Evolutionary conservation across 2,329 filamentous ascomycete species (phyloP).

Genomic region (Pyrenophora seminiperda): DNA sequence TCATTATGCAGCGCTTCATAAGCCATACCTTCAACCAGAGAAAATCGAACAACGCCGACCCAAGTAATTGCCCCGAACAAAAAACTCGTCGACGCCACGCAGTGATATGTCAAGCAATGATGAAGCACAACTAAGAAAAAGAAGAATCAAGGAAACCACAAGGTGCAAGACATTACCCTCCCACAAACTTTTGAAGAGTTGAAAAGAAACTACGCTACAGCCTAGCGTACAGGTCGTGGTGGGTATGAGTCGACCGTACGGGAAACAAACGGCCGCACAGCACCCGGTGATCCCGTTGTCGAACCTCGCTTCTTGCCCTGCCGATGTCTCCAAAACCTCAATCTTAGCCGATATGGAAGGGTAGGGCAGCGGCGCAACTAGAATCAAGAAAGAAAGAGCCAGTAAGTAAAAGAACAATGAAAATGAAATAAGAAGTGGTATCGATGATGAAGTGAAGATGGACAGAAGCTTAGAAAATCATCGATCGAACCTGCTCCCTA

Average conservation of each 20-base stretch:
- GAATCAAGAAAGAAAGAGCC: conserved; percentile 23
- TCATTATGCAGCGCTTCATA: conserved; percentile 37
- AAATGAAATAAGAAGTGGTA: conserved; percentile 18
- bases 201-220: not conserved
- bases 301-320: conserved; percentile 11
- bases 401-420: not conserved
- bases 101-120: conserved; percentile 14
- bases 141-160: too few species aligned
- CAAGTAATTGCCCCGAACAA: not conserved
- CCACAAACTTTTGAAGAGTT: not conserved
- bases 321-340: conserved; percentile 25
- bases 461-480: conserved; percentile 45
- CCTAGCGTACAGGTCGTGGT: conserved; percentile 3
- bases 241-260: not conserved
- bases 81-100: conserved; percentile 4
- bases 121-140: conserved; percentile 1
- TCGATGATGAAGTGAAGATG: conserved; percentile 29
- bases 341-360: conserved; percentile 27
- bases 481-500: conserved; percentile 50
- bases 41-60: conserved; percentile 8
- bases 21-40: conserved; percentile 12
- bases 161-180: too few species aligned
- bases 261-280: conserved; percentile 20
- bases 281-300: conserved; percentile 14
- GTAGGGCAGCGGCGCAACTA: conserved; percentile 27